These are phyloP conservation scores for Dichotomocladium elegans DNA, from an alignment of 371 early-diverging fungal genomes.

Conservation along the genomic window DNA sequence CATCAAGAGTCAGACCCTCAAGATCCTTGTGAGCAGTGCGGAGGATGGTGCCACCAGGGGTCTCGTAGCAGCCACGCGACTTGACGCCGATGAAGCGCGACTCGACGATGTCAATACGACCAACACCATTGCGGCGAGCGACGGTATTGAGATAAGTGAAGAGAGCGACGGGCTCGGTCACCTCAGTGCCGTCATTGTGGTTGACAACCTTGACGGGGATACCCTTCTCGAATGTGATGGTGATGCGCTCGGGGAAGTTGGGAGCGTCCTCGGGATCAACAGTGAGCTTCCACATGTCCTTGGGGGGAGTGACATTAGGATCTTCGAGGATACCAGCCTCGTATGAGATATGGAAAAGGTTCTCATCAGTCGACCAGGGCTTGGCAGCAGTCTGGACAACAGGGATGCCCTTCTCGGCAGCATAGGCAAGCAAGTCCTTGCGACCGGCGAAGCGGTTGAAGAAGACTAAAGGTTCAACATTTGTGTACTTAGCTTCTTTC, in stretches of 20 bases:
- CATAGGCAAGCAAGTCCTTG: conserved; percentile 87
- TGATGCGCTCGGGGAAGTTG: conserved; percentile 91
- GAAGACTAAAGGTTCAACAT: conserved; percentile 56
- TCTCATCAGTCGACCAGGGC: conserved; percentile 99
- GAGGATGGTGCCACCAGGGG: conserved; percentile 95
- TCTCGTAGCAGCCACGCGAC: conserved; percentile 97
- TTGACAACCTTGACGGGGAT: conserved; percentile 88
- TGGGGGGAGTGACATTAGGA: conserved; percentile 90
- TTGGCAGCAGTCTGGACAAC: conserved; percentile 94
- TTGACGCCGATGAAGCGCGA: conserved; percentile 98
- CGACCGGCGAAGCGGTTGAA: conserved; percentile 94
- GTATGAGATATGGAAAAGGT: conserved; percentile 96
- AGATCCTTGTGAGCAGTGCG: conserved; percentile 93
- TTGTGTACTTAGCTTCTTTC: background rate
- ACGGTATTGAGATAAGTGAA: conserved; percentile 94
- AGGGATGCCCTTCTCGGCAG: conserved; percentile 87
- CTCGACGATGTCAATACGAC: conserved; percentile 97
- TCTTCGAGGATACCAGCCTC: conserved; percentile 97
- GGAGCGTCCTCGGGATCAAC: conserved; percentile 94
- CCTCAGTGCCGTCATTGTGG: conserved; percentile 63
- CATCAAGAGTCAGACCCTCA: conserved; percentile 93
- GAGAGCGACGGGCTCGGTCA: conserved; percentile 75
- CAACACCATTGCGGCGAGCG: conserved; percentile 94
- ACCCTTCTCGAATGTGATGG: conserved; percentile 85
- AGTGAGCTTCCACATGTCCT: conserved; percentile 97